phyloP scores from a whole-genome alignment of 768 basidiomycete species.

The Tulasnella sp. region DNA sequence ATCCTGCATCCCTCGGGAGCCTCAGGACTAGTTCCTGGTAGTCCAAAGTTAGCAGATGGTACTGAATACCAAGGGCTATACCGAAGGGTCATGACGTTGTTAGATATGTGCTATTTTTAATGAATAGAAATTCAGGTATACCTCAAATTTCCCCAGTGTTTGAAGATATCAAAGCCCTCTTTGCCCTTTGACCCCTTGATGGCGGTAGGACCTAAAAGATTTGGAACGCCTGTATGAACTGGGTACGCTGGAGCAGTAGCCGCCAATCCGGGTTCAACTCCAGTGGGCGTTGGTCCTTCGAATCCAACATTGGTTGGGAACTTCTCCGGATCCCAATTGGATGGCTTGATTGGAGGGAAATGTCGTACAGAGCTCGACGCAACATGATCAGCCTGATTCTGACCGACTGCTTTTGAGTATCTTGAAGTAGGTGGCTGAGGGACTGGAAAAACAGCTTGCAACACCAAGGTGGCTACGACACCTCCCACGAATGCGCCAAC shows the following conservation, averaged over 20 bases:
- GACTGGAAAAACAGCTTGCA: constrained; percentile 32
- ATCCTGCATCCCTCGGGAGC: constrained; percentile 56
- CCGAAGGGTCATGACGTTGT: constrained; percentile 33
- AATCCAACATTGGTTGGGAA: constrained; percentile 73
- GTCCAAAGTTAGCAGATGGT: constrained; percentile 47
- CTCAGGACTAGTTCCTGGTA: constrained; percentile 53
- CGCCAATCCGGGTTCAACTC: constrained; percentile 21
- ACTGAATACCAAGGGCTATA: constrained; percentile 65
- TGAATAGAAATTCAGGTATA: not conserved
- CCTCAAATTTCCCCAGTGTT: constrained; percentile 57
- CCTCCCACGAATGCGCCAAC: constrained; percentile 43
- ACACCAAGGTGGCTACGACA: constrained; percentile 35
- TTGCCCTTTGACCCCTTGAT: not conserved
- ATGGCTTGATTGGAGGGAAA: constrained; percentile 54
- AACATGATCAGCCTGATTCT: too few relatives aligned
- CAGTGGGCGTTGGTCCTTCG: constrained; percentile 56
- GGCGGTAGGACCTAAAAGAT: constrained; percentile 19
- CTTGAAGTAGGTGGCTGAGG: not conserved
- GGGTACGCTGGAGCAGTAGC: constrained; percentile 39
- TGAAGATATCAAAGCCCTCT: constrained; percentile 49
- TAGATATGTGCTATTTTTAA: not conserved
- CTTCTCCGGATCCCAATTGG: constrained; percentile 54
- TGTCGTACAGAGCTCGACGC: not conserved
- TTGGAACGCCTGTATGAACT: constrained; percentile 42
- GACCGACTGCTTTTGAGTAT: not conserved